Conservation (phyloP, 2,329 filamentous ascomycete genomes). For the Cladosporium sphaerospermum region DNA sequence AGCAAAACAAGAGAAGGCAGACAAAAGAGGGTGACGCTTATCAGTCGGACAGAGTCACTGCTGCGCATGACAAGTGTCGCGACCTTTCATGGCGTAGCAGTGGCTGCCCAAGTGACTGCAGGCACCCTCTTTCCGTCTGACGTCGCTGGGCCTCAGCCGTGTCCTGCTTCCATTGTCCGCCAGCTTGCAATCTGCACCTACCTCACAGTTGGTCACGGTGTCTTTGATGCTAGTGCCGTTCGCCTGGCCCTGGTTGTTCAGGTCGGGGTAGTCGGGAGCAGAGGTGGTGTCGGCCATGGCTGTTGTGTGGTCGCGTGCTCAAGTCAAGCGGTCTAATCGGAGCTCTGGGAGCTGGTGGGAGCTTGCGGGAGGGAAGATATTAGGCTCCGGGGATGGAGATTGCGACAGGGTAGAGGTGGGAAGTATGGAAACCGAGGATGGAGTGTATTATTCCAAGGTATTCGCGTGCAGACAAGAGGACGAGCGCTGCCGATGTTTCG, state of each 20-base stretch:
- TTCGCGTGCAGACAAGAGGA: neutral
- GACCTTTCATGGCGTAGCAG: neutral
- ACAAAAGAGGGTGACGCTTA: neutral
- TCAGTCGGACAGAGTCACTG: neutral
- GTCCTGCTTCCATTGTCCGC: conserved; percentile 1
- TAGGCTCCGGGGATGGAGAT: neutral
- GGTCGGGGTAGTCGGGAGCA: neutral
- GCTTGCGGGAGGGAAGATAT: neutral
- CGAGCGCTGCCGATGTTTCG: neutral
- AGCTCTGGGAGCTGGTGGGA: neutral
- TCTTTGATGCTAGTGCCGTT: neutral
- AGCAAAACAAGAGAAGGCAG: neutral
- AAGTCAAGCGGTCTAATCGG: neutral
- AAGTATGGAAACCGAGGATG: neutral
- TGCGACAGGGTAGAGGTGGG: neutral
- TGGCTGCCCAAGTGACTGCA: neutral
- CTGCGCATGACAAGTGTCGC: neutral
- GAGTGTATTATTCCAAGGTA: neutral
- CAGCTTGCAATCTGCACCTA: neutral
- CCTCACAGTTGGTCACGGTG: conserved; percentile 9
- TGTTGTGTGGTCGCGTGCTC: conserved; percentile 10
- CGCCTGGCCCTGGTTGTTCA: neutral
- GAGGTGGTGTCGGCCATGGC: conserved; percentile 8
- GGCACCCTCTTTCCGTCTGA: conserved; percentile 8
- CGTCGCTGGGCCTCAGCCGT: neutral